These are phyloP conservation scores for Tillandsia leiboldiana DNA, from an alignment of 176 grass and related monocot genomes.

Conservation along the genomic window DNA sequence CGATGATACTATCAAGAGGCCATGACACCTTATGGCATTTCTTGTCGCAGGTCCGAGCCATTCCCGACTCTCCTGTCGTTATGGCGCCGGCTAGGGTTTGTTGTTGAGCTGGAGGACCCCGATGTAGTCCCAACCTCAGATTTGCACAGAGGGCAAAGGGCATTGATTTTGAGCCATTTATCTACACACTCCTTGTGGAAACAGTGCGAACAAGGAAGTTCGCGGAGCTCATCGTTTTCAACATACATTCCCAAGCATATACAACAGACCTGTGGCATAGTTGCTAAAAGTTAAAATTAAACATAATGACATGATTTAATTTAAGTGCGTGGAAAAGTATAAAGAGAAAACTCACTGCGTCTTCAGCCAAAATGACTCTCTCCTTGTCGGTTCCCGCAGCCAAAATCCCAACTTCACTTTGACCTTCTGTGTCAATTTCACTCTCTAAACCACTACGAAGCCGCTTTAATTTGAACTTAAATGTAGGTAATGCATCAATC, in stretches of 20 bases:
- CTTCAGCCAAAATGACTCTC: slow-evolving; percentile 62
- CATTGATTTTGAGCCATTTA: slow-evolving; percentile 98
- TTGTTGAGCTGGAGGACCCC: slow-evolving; percentile 2
- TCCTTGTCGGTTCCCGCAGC: slow-evolving; percentile 78
- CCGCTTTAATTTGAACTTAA: slow-evolving; percentile 89
- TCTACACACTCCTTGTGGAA: slow-evolving; percentile 98
- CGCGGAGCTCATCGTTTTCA: slow-evolving; percentile 81
- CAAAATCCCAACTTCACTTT: slow-evolving; percentile 54
- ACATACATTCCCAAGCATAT: slow-evolving; percentile 86
- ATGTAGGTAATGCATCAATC: slow-evolving; percentile 77
- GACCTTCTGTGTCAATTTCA: slow-evolving; percentile 31
- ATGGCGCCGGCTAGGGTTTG: slow-evolving; percentile 15
- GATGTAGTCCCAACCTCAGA: slow-evolving; percentile 45
- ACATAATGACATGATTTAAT: background rate
- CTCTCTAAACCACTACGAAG: slow-evolving; percentile 33
- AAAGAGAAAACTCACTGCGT: slow-evolving; percentile 49
- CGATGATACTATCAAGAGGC: too few relatives aligned
- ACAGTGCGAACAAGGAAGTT: slow-evolving; percentile 81
- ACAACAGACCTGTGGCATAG: slow-evolving; percentile 53
- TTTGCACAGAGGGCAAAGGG: slow-evolving; percentile 90
- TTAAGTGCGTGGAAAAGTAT: background rate
- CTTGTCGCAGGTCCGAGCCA: slow-evolving; percentile 3
- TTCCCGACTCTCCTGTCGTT: slow-evolving; percentile 12
- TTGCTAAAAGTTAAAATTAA: background rate
- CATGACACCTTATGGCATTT: background rate